Conservation (phyloP, 2,329 filamentous ascomycete species). For the Aureobasidium sp. region DNA sequence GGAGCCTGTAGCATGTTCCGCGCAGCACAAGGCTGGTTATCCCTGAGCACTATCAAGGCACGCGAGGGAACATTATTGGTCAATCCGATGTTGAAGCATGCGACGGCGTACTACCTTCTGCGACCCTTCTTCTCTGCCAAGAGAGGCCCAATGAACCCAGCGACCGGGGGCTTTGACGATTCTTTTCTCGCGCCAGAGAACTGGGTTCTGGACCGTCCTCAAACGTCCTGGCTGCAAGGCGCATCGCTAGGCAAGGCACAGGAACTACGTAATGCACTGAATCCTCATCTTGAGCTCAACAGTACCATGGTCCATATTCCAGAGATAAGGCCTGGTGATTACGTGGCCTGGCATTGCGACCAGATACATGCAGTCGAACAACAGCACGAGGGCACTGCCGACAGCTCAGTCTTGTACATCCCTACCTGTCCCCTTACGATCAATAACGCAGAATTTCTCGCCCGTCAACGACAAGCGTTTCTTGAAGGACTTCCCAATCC, state of each 20-base stretch:
- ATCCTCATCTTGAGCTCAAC: conserved; percentile 61
- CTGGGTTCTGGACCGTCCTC: conserved; percentile 48
- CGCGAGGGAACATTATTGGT: conserved; percentile 72
- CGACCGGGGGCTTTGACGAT: conserved; percentile 20
- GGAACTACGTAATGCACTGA: conserved; percentile 54
- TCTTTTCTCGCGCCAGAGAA: conserved; percentile 45
- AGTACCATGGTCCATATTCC: conserved; percentile 66
- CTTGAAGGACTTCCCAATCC: conserved; percentile 44
- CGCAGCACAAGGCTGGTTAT: conserved; percentile 82
- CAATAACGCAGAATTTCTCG: conserved; percentile 62
- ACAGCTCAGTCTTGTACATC: conserved; percentile 84
- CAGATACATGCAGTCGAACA: conserved; percentile 69
- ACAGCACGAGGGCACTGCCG: conserved; percentile 58
- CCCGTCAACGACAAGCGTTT: conserved; percentile 63
- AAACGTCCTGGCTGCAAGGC: conserved; percentile 58
- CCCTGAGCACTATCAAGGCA: conserved; percentile 51
- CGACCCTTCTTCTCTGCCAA: conserved; percentile 71
- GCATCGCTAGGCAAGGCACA: conserved; percentile 60
- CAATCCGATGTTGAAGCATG: conserved; percentile 65
- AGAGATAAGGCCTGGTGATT: conserved; percentile 61
- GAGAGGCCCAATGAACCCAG: conserved; percentile 27
- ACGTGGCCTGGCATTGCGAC: conserved; percentile 66
- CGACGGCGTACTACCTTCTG: conserved; percentile 71
- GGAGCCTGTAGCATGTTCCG: conserved; percentile 78
- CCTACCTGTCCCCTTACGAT: conserved; percentile 75